Conservation (phyloP, 2,329 filamentous ascomycete genomes). For the Pseudogymnoascus sp. region DNA sequence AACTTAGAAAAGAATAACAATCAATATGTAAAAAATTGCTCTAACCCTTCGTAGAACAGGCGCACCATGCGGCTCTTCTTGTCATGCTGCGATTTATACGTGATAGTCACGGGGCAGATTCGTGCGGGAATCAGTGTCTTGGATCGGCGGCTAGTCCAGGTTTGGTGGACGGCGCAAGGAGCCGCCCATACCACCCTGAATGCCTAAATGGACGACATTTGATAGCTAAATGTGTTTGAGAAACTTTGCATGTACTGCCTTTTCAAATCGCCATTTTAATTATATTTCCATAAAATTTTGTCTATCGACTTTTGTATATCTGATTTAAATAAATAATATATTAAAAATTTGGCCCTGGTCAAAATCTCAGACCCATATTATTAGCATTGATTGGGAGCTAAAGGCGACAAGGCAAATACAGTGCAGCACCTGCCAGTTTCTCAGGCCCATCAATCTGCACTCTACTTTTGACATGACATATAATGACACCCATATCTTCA, state of each 20-base stretch:
- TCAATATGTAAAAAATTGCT: conserved; percentile 13
- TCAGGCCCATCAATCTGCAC: neutral
- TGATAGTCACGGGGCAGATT: neutral
- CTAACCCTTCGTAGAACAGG: conserved; percentile 14
- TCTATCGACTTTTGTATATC: neutral
- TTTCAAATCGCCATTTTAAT: neutral
- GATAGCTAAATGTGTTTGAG: neutral
- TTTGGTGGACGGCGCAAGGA: neutral
- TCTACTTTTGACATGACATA: neutral
- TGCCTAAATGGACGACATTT: neutral
- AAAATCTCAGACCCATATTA: neutral
- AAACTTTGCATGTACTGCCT: neutral
- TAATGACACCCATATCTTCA: neutral
- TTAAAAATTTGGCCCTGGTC: neutral
- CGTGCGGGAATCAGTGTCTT: neutral
- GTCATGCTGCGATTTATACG: neutral
- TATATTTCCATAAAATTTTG: neutral
- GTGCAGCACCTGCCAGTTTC: neutral
- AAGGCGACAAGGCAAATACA: neutral
- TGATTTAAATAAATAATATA: neutral
- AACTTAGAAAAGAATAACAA: neutral
- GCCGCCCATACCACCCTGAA: neutral
- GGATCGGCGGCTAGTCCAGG: neutral
- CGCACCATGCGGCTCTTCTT: conserved; percentile 12
- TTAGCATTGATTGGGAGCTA: neutral